Evolutionary conservation across 1,284 basidiomycete species (phyloP).

Genomic region (Coniferiporia sulphurascens): DNA sequence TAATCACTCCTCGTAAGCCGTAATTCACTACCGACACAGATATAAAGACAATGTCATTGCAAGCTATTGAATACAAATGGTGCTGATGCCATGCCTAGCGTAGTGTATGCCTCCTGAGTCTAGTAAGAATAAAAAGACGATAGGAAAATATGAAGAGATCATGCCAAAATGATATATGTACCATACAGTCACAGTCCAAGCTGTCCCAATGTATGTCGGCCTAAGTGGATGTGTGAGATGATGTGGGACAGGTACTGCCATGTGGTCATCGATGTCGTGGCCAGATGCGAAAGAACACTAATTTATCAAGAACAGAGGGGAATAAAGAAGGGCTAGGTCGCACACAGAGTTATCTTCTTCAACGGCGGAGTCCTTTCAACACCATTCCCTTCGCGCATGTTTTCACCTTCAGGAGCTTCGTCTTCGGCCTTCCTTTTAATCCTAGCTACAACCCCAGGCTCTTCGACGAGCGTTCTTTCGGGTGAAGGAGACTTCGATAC

Average conservation of each 20-base stretch:
- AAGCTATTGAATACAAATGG: slow-evolving; percentile 10
- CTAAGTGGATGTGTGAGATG: background rate
- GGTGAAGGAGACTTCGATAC: slow-evolving; percentile 19
- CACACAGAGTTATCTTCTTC: slow-evolving; percentile 20
- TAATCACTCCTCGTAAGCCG: no score
- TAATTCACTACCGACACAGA: background rate
- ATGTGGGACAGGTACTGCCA: no score
- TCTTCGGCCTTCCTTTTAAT: slow-evolving; percentile 30
- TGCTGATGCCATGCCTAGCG: slow-evolving; percentile 3
- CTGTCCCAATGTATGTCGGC: background rate
- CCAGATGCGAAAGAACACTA: no score
- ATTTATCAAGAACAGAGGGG: background rate
- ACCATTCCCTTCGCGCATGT: slow-evolving; percentile 3
- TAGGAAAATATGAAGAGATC: background rate
- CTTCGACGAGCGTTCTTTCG: slow-evolving; percentile 12
- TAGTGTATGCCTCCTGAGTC: slow-evolving; percentile 5
- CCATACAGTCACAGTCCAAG: background rate
- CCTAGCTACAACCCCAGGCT: slow-evolving; percentile 15
- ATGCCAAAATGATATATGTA: slow-evolving; percentile 1
- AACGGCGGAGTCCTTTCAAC: slow-evolving; percentile 21
- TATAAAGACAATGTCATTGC: slow-evolving; percentile 6
- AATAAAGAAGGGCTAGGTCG: slow-evolving; percentile 1
- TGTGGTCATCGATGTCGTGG: no score
- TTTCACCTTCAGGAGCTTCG: slow-evolving; percentile 12
- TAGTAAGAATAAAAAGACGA: slow-evolving; percentile 8